Conservation (phyloP, 108 stramenopile genomes). For the Discostella stelligeroides region DNA sequence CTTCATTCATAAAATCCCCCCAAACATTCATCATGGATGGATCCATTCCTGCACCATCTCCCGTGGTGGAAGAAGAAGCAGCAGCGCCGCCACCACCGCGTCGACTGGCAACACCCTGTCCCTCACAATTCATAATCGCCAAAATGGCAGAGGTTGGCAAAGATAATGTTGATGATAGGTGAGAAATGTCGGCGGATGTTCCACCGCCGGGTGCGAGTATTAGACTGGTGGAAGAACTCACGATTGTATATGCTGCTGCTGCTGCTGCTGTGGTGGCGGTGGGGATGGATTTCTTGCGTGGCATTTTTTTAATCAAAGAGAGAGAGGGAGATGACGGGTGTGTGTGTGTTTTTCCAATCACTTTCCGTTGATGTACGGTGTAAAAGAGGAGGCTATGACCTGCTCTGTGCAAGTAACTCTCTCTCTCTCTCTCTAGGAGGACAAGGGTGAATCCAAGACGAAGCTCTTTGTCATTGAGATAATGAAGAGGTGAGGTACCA, state of each 20-base stretch:
- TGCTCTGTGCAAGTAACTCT: too few relatives aligned
- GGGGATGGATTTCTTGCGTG: neutral
- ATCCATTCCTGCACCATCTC: slow-evolving; percentile 30
- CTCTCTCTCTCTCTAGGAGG: too few relatives aligned
- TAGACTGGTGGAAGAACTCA: slow-evolving; percentile 1
- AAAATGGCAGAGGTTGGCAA: slow-evolving; percentile 48
- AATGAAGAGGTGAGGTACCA: too few relatives aligned
- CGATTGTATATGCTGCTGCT: neutral
- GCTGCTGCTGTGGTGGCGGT: neutral
- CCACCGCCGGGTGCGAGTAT: slow-evolving; percentile 23
- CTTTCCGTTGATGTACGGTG: too few relatives aligned
- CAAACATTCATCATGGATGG: slow-evolving; percentile 70
- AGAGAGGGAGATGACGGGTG: neutral
- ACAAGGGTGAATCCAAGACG: too few relatives aligned
- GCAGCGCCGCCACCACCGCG: slow-evolving; percentile 21
- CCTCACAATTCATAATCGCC: slow-evolving; percentile 75
- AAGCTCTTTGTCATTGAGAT: too few relatives aligned
- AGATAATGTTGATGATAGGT: slow-evolving; percentile 35
- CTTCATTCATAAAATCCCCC: slow-evolving; percentile 86
- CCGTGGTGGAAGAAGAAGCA: too few relatives aligned
- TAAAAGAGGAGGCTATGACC: too few relatives aligned
- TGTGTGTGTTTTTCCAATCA: neutral
- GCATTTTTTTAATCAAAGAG: neutral
- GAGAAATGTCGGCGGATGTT: slow-evolving; percentile 17
- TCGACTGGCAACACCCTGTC: slow-evolving; percentile 65